Evolutionary conservation across 495 filamentous ascomycete genomes (phyloP).

Genomic region (Podospora pseudocomata): DNA sequence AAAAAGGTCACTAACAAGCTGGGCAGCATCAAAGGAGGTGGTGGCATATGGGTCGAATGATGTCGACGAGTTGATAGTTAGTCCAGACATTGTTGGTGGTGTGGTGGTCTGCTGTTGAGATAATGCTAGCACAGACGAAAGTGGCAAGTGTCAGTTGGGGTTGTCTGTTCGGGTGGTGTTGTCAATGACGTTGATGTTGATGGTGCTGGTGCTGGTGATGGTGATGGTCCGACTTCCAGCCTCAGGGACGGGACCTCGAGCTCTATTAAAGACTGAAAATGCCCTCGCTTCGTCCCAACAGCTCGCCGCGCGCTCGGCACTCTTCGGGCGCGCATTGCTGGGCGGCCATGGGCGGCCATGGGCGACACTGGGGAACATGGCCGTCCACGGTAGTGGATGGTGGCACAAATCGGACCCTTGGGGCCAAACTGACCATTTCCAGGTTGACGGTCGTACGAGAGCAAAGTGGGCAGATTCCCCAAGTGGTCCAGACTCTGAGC

Average conservation of each 20-base stretch:
- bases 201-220: constrained; percentile 7
- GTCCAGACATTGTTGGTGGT: constrained; percentile 16
- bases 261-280: constrained; percentile 16
- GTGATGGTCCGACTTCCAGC: constrained; percentile 5
- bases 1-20: constrained; percentile 25
- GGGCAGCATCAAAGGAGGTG: constrained; percentile 21
- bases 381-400: constrained; percentile 3
- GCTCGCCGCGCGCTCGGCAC: not conserved
- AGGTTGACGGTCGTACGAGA: constrained; percentile 29
- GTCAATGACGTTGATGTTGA: constrained; percentile 2
- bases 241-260: constrained; percentile 8
- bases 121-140: not conserved
- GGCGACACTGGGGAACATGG: constrained; percentile 8
- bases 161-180: constrained; percentile 10
- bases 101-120: constrained; percentile 1
- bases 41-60: constrained; percentile 26
- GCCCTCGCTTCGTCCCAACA: not conserved
- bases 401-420: constrained; percentile 15
- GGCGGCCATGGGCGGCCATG: not conserved
- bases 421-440: constrained; percentile 23
- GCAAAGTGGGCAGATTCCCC: constrained; percentile 7
- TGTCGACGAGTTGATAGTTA: constrained; percentile 14
- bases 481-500: constrained; percentile 1
- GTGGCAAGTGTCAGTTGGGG: constrained; percentile 4
- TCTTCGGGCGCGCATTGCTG: constrained; percentile 11